Base-by-base conservation (phyloP, 768 basidiomycete species). In the Hericium erinaceus region DNA sequence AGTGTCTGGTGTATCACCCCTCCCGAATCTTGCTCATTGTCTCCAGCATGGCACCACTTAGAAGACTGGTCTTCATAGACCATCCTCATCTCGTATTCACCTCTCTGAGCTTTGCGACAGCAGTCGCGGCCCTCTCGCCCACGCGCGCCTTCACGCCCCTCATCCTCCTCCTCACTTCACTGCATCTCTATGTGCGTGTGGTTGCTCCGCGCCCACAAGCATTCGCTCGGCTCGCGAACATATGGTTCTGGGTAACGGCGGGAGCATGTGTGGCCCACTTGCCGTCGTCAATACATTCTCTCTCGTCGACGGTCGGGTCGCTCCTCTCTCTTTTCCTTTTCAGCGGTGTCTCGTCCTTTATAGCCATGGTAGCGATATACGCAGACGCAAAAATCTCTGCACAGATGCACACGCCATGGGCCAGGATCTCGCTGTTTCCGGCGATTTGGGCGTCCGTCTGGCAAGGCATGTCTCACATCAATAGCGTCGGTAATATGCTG, bases 401-500 rank as follows among this genome's bases (percentile, higher is more conserved):
- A 15, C 68, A 67, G 12, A 60, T 74, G 64, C 18, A 57, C 57
- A 60, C 60, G 1, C 70, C 48, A 16, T 80, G 79, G 75, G 59
- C 74, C 2, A 79, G 77, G 61, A 56, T 82, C 12, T 73, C 80
- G 0, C 61, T 86, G 39, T 89, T 92, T 67, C 89, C 89, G 0
- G 76, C 78, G 0, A 62, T 87, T 20, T 92, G 89, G 89, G 75
- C 82, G 3, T 77, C 79, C 1, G 62, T 74, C 2, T 90, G 88
- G 88, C 76, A 70, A 54, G 63, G 66, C 1, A 59, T 81, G 0
- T 78, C 87, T 0, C 75, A 70, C 59, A 13, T 78, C 28, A 89
- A 80, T 64, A 87, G 87, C 1, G 67, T 90, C 8, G 91, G 90
- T 9, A 79, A 85, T 57, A 77, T 92, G 11, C 73, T 82, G 9